Conservation (phyloP, 192 early-diverging fungal species). For the Entomortierella beljakovae region DNA sequence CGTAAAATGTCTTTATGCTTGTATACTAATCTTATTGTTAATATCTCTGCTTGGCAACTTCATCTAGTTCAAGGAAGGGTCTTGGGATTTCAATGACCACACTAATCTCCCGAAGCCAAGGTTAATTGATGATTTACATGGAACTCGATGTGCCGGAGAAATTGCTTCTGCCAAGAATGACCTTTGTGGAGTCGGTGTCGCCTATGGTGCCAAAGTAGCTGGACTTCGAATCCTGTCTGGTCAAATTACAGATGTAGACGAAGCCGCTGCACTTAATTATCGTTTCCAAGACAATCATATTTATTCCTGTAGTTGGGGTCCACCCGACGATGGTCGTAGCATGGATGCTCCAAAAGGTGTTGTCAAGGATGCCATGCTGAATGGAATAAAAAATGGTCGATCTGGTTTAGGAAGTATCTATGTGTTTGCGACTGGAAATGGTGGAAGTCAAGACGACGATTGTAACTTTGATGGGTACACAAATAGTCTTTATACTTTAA, state of each 20-base stretch:
- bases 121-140: constrained; percentile 86
- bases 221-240: constrained; percentile 92
- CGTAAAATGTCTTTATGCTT: too few relatives aligned
- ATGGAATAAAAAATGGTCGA: constrained; percentile 88
- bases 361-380: constrained; percentile 85
- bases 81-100: constrained; percentile 95
- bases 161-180: constrained; percentile 93
- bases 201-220: constrained; percentile 88
- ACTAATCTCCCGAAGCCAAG: constrained; percentile 78
- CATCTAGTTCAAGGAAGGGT: constrained; percentile 79
- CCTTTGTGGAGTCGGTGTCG: constrained; percentile 95
- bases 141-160: constrained; percentile 98
- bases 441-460: constrained; percentile 83
- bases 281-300: constrained; percentile 90
- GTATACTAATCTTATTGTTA: background rate
- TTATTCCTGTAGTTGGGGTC: constrained; percentile 98
- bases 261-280: constrained; percentile 92
- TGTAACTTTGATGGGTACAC: constrained; percentile 98
- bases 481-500: constrained; percentile 95
- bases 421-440: constrained; percentile 97
- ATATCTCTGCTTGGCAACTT: background rate
- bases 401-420: constrained; percentile 87
- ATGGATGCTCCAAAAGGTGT: constrained; percentile 87
- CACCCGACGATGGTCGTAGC: constrained; percentile 85
- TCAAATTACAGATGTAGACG: constrained; percentile 91